Evolutionary conservation across 805 yeast genomes (phyloP).

Genomic region (Yarrowia deformans): DNA sequence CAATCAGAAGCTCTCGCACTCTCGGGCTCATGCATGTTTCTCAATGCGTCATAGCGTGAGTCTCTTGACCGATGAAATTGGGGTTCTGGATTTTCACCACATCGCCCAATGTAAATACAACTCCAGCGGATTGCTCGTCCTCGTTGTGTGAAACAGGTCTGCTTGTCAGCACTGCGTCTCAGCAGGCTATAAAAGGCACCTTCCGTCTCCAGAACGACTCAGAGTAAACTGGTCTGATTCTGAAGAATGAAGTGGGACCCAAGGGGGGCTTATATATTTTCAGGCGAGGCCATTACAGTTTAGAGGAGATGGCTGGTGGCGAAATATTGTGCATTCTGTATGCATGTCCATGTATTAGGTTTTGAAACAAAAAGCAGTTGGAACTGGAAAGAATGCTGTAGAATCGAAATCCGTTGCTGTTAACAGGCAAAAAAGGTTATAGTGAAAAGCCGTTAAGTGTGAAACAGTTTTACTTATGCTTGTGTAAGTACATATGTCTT

Average conservation of each 20-base stretch:
- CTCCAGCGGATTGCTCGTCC: neutral
- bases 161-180: neutral
- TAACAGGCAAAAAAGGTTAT: no score
- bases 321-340: no score
- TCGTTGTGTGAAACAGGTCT: neutral
- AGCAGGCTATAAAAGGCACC: neutral
- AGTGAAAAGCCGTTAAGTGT: no score
- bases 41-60: no score
- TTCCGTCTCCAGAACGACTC: neutral
- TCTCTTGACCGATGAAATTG: neutral
- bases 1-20: no score
- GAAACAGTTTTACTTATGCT: no score
- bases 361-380: no score
- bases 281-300: neutral
- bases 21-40: no score
- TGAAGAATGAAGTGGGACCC: neutral
- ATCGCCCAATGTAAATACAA: neutral
- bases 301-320: neutral
- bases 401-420: no score
- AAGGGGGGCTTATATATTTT: neutral
- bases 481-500: no score
- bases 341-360: neutral
- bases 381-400: no score
- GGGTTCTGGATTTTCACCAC: neutral
- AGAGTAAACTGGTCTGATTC: constrained; percentile 3